Evolutionary conservation across 1,284 basidiomycete genomes (phyloP).

Genomic region (Rhodotorula sp.): DNA sequence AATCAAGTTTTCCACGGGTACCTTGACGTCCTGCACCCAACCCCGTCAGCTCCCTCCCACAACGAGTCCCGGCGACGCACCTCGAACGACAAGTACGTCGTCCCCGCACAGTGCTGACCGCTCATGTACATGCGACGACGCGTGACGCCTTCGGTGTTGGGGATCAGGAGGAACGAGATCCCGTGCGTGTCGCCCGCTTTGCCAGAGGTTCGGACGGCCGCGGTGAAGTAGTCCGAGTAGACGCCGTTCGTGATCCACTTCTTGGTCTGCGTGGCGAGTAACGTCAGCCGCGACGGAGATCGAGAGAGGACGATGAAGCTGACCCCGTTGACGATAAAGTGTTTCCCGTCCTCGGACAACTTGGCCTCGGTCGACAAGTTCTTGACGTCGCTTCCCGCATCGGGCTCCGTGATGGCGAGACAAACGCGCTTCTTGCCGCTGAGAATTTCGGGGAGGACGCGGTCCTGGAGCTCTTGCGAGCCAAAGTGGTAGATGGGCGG

Average conservation of each 20-base stretch:
- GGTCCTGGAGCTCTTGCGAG: conserved; percentile 48
- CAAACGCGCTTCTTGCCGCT: conserved; percentile 50
- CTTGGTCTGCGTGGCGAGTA: conserved; percentile 32
- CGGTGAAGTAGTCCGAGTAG: conserved; percentile 40
- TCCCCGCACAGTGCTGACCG: conserved; percentile 46
- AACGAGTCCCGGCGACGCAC: background rate
- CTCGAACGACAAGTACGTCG: conserved; percentile 48
- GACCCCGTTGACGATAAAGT: conserved; percentile 30
- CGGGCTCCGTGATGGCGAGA: conserved; percentile 44
- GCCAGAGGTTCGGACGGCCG: conserved; percentile 43
- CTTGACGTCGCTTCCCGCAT: conserved; percentile 48
- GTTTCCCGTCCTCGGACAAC: conserved; percentile 46
- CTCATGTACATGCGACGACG: conserved; percentile 23
- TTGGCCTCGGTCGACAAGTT: conserved; percentile 46
- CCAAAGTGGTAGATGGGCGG: conserved; percentile 49
- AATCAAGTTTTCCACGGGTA: conserved; percentile 48
- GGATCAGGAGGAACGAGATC: conserved; percentile 48
- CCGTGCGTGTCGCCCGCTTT: conserved; percentile 44
- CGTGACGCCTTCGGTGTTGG: conserved; percentile 39
- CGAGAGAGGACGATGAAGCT: too few species aligned
- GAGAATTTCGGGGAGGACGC: conserved; percentile 50
- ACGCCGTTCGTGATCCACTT: conserved; percentile 39
- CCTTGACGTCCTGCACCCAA: conserved; percentile 34
- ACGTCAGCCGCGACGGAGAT: conserved; percentile 37
- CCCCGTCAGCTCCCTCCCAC: background rate